Conservation (phyloP, 1,139 yeast species). For the Candida sp. region DNA sequence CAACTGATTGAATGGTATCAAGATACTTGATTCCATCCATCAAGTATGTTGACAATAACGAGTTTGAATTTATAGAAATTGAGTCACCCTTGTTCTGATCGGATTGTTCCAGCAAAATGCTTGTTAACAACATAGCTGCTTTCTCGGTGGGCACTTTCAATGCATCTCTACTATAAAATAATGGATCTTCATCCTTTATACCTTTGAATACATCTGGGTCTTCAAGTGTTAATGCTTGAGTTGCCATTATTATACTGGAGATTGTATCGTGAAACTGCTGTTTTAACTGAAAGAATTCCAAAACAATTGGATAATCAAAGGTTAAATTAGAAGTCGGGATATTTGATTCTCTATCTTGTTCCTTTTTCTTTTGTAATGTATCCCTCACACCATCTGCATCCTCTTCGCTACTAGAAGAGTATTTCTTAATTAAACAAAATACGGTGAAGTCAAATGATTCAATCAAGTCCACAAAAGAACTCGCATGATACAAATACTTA, state of each 20-base stretch:
- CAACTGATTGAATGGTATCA: conserved; percentile 39
- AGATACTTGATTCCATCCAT: conserved; percentile 43
- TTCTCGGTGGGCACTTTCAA: conserved; percentile 46
- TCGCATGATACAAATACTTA: conserved; percentile 47
- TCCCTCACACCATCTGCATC: conserved; percentile 10
- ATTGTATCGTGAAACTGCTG: conserved; percentile 69
- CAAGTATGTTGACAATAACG: conserved; percentile 43
- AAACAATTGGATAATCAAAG: conserved; percentile 59
- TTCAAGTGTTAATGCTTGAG: conserved; percentile 66
- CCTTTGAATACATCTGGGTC: conserved; percentile 74
- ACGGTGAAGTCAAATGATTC: conserved; percentile 66
- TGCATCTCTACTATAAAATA: conserved; percentile 38
- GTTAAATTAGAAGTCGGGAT: conserved; percentile 24
- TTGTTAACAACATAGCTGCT: conserved; percentile 46
- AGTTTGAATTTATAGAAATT: conserved; percentile 48
- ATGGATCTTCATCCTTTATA: conserved; percentile 53
- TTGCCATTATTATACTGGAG: conserved; percentile 58
- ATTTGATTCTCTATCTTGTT: not conserved
- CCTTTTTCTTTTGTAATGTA: not conserved
- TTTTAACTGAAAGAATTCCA: conserved; percentile 73
- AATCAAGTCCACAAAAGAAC: conserved; percentile 48
- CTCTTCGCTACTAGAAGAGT: conserved; percentile 22
- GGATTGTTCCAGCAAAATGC: conserved; percentile 43
- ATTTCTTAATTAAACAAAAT: conserved; percentile 38
- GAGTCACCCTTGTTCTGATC: conserved; percentile 37